Evolutionary conservation across 1,139 yeast genomes (phyloP).

Genomic region (Suhomyces atakaporum): DNA sequence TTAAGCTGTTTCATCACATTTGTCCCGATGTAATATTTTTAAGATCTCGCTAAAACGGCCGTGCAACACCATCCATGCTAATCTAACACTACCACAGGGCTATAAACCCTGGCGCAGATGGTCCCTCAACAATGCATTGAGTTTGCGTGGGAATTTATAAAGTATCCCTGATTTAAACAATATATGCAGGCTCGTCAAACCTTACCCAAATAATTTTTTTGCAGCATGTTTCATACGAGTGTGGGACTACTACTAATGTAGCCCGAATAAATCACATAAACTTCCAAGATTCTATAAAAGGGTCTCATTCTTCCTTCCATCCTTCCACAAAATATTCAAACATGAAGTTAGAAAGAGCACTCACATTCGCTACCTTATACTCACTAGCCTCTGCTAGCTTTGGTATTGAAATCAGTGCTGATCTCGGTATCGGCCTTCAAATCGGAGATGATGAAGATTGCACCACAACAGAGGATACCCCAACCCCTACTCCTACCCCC

Average conservation of each 20-base stretch:
- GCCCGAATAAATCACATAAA: too few species aligned
- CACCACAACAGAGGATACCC: not conserved
- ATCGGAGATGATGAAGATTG: conserved; percentile 2
- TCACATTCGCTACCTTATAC: conserved; percentile 12
- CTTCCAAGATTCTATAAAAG: not conserved
- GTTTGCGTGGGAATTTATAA: not conserved
- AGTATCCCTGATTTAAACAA: not conserved
- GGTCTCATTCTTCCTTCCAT: not conserved
- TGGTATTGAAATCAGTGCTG: conserved; percentile 7
- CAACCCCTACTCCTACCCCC: conserved; percentile 1
- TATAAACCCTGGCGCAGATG: not conserved
- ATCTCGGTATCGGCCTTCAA: conserved; percentile 5
- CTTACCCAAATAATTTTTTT: not conserved
- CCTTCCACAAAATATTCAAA: not conserved
- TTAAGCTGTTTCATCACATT: too few species aligned
- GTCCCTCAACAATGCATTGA: not conserved
- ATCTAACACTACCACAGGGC: not conserved
- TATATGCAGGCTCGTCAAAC: conserved; percentile 1
- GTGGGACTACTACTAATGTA: not conserved
- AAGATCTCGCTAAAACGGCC: not conserved
- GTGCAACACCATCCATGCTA: not conserved
- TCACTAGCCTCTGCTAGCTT: conserved; percentile 11
- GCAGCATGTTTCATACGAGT: conserved; percentile 1
- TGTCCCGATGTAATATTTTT: too few species aligned
- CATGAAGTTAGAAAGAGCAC: conserved; percentile 12